Percentiles rank a stretch among this genome's conserved stretches.
Evolutionary conservation across 768 basidiomycete species (phyloP).

Genomic region (Tubosaeta sp.): DNA sequence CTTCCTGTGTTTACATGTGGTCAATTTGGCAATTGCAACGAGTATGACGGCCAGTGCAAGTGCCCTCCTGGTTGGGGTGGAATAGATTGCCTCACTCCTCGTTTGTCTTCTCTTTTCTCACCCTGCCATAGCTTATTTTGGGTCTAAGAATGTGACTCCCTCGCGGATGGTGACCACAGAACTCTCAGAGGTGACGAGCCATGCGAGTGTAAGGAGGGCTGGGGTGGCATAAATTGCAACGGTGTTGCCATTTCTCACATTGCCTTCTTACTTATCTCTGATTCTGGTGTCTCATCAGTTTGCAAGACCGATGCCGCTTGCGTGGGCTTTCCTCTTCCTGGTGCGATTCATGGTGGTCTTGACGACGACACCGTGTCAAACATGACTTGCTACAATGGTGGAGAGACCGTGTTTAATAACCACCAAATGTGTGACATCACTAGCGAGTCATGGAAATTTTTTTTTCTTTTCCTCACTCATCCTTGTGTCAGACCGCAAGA

Average conservation of each 20-base stretch:
- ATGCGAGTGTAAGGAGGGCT: constrained; percentile 92
- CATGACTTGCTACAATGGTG: constrained; percentile 94
- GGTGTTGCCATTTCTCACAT: constrained; percentile 45
- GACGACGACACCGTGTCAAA: constrained; percentile 43
- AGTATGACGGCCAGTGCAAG: constrained; percentile 92
- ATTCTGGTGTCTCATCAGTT: constrained; percentile 44
- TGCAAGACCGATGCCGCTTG: constrained; percentile 84
- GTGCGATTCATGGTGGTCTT: constrained; percentile 35
- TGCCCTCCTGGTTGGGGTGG: constrained; percentile 98
- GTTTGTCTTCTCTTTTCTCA: constrained; percentile 45
- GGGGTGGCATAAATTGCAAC: constrained; percentile 97
- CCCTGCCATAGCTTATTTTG: neutral
- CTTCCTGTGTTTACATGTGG: constrained; percentile 90
- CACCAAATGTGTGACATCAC: constrained; percentile 99
- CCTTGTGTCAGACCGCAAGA: constrained; percentile 72
- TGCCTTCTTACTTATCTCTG: neutral
- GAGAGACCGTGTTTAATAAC: constrained; percentile 89
- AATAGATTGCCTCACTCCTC: constrained; percentile 88
- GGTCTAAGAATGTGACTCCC: constrained; percentile 81
- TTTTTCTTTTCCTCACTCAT: neutral
- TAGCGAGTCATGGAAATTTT: constrained; percentile 51
- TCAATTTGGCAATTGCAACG: constrained; percentile 87
- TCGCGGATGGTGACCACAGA: constrained; percentile 85
- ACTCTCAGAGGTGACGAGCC: constrained; percentile 70
- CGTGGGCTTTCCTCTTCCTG: constrained; percentile 65